A percentile compares a stretch with the other conserved stretches of the same genome.
Evolutionary conservation across 768 basidiomycete species (phyloP).

Genomic region (Agaricus bisporus): DNA sequence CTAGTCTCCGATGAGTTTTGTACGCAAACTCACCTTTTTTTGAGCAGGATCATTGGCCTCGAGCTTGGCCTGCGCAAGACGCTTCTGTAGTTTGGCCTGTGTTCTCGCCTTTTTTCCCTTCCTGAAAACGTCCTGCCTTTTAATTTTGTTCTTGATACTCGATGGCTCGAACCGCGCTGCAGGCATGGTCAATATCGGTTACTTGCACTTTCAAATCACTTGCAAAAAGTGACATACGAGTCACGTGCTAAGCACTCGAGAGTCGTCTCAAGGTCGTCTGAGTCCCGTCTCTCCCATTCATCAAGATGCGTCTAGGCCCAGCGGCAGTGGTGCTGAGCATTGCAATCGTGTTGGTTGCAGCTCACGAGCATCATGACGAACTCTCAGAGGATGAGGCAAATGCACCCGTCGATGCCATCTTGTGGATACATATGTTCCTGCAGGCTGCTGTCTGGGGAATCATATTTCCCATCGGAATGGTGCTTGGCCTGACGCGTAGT

Average conservation of each 20-base stretch:
- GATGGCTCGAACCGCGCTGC: conserved; percentile 55
- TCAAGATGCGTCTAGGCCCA: neutral
- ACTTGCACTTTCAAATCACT: neutral
- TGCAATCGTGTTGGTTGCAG: conserved; percentile 21
- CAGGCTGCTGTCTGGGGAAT: conserved; percentile 82
- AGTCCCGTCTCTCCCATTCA: neutral
- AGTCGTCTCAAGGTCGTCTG: too few species aligned
- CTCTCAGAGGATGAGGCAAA: conserved; percentile 56
- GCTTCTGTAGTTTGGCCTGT: conserved; percentile 73
- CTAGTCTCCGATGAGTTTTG: neutral
- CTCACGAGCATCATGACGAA: conserved; percentile 60
- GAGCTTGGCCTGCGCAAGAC: conserved; percentile 71
- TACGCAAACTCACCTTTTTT: conserved; percentile 55
- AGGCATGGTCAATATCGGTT: conserved; percentile 36
- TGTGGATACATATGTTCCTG: conserved; percentile 79
- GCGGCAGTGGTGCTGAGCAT: neutral
- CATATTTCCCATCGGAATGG: conserved; percentile 81
- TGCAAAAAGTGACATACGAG: neutral
- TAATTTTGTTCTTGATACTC: conserved; percentile 80
- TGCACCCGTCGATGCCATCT: conserved; percentile 67
- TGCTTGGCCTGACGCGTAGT: conserved; percentile 68
- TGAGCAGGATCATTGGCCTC: conserved; percentile 71
- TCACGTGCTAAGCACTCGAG: neutral
- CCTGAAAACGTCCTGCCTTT: conserved; percentile 69
- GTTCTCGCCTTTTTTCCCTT: conserved; percentile 75